Base-by-base conservation (phyloP, 1,284 basidiomycete species). In the Ceratobasidium sp. region DNA sequence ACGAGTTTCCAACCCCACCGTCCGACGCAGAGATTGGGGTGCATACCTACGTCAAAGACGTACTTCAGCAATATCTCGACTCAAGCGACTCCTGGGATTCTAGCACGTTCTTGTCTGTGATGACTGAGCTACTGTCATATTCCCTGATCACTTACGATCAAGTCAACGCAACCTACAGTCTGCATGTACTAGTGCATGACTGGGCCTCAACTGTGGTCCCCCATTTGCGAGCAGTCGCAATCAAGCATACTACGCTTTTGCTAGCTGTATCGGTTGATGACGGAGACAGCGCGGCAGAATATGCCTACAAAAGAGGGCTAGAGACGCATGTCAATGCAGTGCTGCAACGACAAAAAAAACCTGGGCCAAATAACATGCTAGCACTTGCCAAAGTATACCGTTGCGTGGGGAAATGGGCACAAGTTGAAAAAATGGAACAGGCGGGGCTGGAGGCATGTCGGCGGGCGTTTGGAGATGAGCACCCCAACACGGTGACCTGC, bases 111-210 rank as follows among this genome's bases (percentile, higher is more conserved):
- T 22, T 32, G 43, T 2, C 7, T 17, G n/a, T n/a, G 43, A 62
- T 73, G n/a, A 37, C 29, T 9, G 56, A 73, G 29, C 69, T 62
- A 2, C 25, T 73, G 37, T 73, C 67, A n/a, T 32, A 37, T 37
- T 70, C 67, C 13, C 67, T 70, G 5, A 22, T 57, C 13, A 32
- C 5, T 17, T 70, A 22, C 25, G 52, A 70, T 25, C 51, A 37
- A 57, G 37, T n/a, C 11, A 70, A 57, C 22, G 15, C 15, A 8
- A 25, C 29, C 11, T 70, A 70, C 25, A 40, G 37, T 15, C 4
- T 70, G 2, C 68, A 70, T 29, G 37, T 40, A 17, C 51, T 70
- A 5, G 54, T 70, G 15, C 68, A 70, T 15, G 40, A n/a, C 34
- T 70, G 54, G 68, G 68, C 68, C 1, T 8, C 51, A n/a, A 56